Evolutionary conservation across 2,329 filamentous ascomycete species (phyloP).

Genomic region (Alternaria dauci): DNA sequence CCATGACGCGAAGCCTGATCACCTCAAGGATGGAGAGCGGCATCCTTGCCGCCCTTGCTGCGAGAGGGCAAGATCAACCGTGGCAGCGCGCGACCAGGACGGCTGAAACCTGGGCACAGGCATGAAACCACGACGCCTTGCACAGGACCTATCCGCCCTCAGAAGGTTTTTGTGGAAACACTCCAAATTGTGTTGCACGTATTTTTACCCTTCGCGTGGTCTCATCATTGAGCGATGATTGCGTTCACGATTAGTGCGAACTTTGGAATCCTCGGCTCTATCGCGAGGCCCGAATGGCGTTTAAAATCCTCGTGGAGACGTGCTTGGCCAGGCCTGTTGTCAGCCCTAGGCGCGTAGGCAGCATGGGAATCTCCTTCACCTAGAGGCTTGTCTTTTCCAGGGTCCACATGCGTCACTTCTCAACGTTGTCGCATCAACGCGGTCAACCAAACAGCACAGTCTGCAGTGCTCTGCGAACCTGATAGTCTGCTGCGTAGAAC

Average conservation of each 20-base stretch:
- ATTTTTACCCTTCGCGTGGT: not conserved
- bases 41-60: not conserved
- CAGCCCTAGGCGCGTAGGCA: not conserved
- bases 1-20: slow-evolving; percentile 12
- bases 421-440: not conserved
- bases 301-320: slow-evolving; percentile 1
- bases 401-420: not conserved
- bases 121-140: slow-evolving; percentile 3
- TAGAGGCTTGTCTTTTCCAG: not conserved
- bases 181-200: not conserved
- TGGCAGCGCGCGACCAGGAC: not conserved
- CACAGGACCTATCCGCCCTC: not conserved
- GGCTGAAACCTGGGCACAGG: slow-evolving; percentile 1
- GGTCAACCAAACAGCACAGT: not conserved
- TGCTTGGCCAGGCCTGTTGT: not conserved
- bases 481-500: not conserved
- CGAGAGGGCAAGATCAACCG: not conserved
- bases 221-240: not conserved
- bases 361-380: not conserved
- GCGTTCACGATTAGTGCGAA: not conserved
- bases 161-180: not conserved
- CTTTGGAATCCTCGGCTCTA: not conserved
- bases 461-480: not conserved
- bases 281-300: slow-evolving; percentile 3
- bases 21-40: slow-evolving; percentile 5